A percentile compares a stretch with the other conserved stretches of the same genome.
Evolutionary conservation across 2,329 filamentous ascomycete species (phyloP).

Genomic region (Fusarium metavorans): DNA sequence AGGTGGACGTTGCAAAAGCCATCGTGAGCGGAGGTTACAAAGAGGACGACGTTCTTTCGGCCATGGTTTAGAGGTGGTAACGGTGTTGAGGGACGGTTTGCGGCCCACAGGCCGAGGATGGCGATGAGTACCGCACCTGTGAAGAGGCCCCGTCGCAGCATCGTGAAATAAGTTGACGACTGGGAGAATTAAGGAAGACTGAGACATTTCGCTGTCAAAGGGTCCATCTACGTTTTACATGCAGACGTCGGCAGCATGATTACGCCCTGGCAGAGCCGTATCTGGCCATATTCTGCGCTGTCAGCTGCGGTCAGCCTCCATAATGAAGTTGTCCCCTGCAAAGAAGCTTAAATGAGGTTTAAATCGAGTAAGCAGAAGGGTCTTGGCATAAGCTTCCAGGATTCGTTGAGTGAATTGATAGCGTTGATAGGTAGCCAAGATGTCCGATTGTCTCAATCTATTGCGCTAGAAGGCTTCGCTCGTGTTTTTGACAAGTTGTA

Average conservation of each 20-base stretch:
- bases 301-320: not conserved
- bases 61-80: not conserved
- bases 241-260: not conserved
- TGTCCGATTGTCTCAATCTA: not conserved
- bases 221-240: not conserved
- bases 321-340: not conserved
- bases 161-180: not conserved
- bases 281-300: not conserved
- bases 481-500: not conserved
- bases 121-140: not conserved
- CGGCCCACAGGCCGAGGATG: not conserved
- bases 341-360: not conserved
- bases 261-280: not conserved
- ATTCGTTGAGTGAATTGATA: not conserved
- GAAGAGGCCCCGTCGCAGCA: not conserved
- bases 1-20: constrained; percentile 53
- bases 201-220: not conserved
- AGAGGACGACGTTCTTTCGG: constrained; percentile 49
- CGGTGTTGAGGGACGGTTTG: not conserved
- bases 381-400: not conserved
- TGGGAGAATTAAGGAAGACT: not conserved
- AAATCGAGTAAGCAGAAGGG: not conserved
- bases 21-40: constrained; percentile 48
- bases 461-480: not conserved
- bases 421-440: not conserved